Conservation (phyloP, 116 monocot genomes). For the Cymodocea nodosa region DNA sequence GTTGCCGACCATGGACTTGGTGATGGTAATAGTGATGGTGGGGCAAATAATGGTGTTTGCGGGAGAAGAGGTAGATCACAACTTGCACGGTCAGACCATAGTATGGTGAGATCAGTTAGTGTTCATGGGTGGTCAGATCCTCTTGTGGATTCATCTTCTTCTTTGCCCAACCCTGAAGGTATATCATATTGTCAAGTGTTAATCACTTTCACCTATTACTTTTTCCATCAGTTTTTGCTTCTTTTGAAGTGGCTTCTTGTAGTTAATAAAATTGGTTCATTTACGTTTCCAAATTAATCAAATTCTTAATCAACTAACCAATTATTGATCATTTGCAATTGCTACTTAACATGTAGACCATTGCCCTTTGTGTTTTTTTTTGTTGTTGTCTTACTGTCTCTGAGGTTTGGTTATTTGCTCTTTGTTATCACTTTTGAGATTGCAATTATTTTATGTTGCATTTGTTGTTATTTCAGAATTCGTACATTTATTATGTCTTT, state of each 20-base stretch:
- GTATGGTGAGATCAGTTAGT: constrained; percentile 31
- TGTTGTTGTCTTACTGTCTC: too few relatives aligned
- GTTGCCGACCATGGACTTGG: constrained; percentile 24
- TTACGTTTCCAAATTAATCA: too few relatives aligned
- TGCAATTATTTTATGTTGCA: too few relatives aligned
- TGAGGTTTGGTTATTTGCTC: too few relatives aligned
- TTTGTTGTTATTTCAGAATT: too few relatives aligned
- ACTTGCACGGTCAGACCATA: constrained; percentile 29
- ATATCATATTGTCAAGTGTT: not conserved
- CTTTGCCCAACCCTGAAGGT: constrained; percentile 31
- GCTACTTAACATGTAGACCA: too few relatives aligned
- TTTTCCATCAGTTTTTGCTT: not conserved
- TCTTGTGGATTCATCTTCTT: constrained; percentile 14
- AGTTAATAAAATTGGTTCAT: too few relatives aligned
- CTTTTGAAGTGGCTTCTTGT: not conserved
- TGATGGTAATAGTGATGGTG: constrained; percentile 3
- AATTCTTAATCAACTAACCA: too few relatives aligned
- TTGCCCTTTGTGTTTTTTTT: too few relatives aligned
- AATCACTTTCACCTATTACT: not conserved
- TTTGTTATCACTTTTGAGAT: too few relatives aligned
- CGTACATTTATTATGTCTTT: too few relatives aligned
- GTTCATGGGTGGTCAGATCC: constrained; percentile 48
- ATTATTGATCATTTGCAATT: too few relatives aligned
- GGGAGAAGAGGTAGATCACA: constrained; percentile 11
- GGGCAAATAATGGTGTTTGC: constrained; percentile 3